Percentiles rank a stretch among this genome's conserved stretches.
Evolutionary conservation across 345 rosid species (phyloP).

Genomic region (Fremontodendron californicum): DNA sequence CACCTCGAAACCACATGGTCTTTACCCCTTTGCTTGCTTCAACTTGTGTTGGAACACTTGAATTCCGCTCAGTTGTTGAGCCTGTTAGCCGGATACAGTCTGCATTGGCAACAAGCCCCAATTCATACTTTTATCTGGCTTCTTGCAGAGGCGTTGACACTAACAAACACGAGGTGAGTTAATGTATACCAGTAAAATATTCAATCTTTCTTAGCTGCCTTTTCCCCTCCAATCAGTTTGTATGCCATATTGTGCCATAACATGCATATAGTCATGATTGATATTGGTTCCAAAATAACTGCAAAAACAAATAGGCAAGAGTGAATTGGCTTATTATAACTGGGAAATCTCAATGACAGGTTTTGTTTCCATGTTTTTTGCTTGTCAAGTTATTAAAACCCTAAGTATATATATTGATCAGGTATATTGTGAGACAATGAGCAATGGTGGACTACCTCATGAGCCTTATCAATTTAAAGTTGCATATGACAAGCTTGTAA

Average conservation of each 20-base stretch:
- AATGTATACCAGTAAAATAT: neutral
- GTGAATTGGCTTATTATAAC: neutral
- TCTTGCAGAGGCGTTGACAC: conserved; percentile 68
- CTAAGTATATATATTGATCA: conserved; percentile 19
- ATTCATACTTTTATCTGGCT: conserved; percentile 83
- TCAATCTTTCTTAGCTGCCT: neutral
- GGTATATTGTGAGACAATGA: conserved; percentile 82
- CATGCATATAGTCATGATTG: neutral
- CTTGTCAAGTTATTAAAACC: neutral
- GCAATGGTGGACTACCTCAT: conserved; percentile 37
- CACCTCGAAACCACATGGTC: conserved; percentile 85
- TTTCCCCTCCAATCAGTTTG: neutral
- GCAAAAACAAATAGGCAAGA: neutral
- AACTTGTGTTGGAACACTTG: conserved; percentile 78
- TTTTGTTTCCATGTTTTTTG: neutral
- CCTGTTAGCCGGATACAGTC: conserved; percentile 81
- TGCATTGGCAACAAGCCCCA: conserved; percentile 62
- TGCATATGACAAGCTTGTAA: conserved; percentile 83
- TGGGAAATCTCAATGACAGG: neutral
- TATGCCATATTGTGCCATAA: neutral
- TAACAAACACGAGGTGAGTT: conserved; percentile 63
- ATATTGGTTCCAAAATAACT: neutral
- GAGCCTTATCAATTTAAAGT: conserved; percentile 80
- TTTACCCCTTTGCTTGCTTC: conserved; percentile 80
- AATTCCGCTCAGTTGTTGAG: conserved; percentile 86